A percentile compares a stretch with the other conserved stretches of the same genome.
Conservation (phyloP, 129 eudicot species). For the Smallanthus sonchifolius region DNA sequence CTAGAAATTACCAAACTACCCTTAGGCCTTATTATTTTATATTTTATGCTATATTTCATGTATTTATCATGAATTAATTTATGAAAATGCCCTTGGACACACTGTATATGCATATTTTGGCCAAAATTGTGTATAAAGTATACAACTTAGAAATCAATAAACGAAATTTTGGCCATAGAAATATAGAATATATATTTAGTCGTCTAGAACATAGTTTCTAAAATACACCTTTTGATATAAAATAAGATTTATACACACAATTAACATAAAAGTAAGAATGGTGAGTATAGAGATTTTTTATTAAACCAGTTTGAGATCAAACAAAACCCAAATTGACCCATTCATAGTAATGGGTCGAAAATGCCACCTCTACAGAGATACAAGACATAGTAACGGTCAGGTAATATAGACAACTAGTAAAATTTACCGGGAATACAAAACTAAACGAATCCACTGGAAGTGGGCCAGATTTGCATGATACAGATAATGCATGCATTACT, state of each 20-base stretch:
- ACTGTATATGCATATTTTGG: background rate
- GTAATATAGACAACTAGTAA: background rate
- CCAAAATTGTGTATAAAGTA: background rate
- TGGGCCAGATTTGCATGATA: conserved; percentile 82
- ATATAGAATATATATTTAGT: background rate
- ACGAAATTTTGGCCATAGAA: background rate
- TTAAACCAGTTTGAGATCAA: background rate
- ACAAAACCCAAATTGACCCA: background rate
- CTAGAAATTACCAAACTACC: background rate
- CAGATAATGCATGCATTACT: conserved; percentile 59
- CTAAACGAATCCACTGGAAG: conserved; percentile 94
- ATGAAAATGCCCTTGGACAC: background rate
- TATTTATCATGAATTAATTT: background rate
- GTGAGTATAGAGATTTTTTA: background rate
- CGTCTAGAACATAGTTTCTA: background rate
- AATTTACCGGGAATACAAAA: conserved; percentile 81
- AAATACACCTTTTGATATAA: background rate
- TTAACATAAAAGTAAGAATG: background rate
- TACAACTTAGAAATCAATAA: background rate
- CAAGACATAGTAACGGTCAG: background rate
- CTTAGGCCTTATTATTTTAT: no score
- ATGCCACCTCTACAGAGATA: background rate
- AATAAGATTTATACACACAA: background rate
- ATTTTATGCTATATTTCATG: background rate
- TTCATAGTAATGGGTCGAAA: background rate